Evolutionary conservation across 164 flowering plant genomes (phyloP), one percentile per base, ranked within the genome.

Genomic region (Vitis labrusca): DNA sequence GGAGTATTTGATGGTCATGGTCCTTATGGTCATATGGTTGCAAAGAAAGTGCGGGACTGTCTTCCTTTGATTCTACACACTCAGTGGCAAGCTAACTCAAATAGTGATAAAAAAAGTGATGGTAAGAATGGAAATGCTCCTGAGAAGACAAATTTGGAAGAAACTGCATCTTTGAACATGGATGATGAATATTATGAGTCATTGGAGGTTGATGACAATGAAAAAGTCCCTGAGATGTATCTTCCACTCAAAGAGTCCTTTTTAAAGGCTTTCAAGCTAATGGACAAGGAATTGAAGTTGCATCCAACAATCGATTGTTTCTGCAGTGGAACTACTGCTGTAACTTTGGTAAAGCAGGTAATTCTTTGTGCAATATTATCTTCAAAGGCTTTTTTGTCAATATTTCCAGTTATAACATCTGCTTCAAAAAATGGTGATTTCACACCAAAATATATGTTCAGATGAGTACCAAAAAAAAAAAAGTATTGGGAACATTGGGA

Each of bases 1-100:
- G 97, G 97, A 54, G 90, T 90, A 49, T 91, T 90, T 74, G 97
- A 91, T 73, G 94, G 97, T 65, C 97, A 91, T 72, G 97, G 97
- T 73, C 94, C 94, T n/a, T 86, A 68, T 58, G 97, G 97, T 73
- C 94, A 91, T 70, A 67, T 90, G 87, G 94, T 91, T 75, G 89
- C 94, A 23, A 90, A 82, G 77, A 90, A 80, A 83, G 93, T 91
- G 50, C 83, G 94, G 19, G 94, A 91, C 70, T 76, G 86, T 66
- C 93, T 92, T 81, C 97, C 97, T 29, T 73, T 88, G 27, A 79
- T 79, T 67, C 70, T 91, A 30, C 77, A 80, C 65, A 47, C 85
- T 19, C 91, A 87, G 59, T 92, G 92, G 93, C 77, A 77, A 68
- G 77, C 72, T 68, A 75, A 32, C 68, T 55, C 66, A 2, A 70